phyloP scores from a whole-genome alignment of 2,329 filamentous ascomycete genomes.

The Aschersonia sp. region DNA sequence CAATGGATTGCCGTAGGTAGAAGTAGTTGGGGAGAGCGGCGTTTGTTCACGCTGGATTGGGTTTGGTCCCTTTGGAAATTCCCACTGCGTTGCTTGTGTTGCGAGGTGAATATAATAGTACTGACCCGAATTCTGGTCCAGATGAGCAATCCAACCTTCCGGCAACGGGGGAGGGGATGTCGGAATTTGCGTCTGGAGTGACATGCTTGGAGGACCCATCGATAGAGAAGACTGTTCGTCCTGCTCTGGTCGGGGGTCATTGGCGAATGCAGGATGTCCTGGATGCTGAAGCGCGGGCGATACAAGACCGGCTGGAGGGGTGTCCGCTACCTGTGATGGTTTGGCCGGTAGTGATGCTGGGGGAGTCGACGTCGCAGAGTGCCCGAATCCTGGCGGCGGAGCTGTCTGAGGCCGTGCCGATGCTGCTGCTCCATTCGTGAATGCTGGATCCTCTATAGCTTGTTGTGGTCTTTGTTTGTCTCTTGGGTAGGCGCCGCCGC shows the following conservation, averaged over 20 bases:
- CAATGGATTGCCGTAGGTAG: conserved; percentile 61
- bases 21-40: conserved; percentile 71
- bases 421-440: conserved; percentile 9
- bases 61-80: conserved; percentile 92
- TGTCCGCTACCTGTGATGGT: not conserved
- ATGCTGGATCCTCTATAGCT: conserved; percentile 3
- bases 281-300: conserved; percentile 41
- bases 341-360: not conserved
- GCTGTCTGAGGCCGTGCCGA: conserved; percentile 4
- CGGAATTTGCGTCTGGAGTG: conserved; percentile 37
- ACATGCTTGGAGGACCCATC: conserved; percentile 25
- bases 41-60: conserved; percentile 71
- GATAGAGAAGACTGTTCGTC: conserved; percentile 31
- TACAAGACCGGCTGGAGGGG: conserved; percentile 17
- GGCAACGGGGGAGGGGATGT: conserved; percentile 84
- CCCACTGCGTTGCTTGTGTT: conserved; percentile 94
- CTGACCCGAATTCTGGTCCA: conserved; percentile 89
- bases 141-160: conserved; percentile 95
- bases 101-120: conserved; percentile 98
- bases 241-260: conserved; percentile 50
- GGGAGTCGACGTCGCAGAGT: not conserved
- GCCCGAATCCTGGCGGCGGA: not conserved
- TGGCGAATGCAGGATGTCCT: conserved; percentile 81
- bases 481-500: conserved; percentile 51
- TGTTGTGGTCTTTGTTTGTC: conserved; percentile 54